A percentile compares a stretch with the other conserved stretches of the same genome.
phyloP scores from a whole-genome alignment of 257 asterid species.

The Penstemon davidsonii region DNA sequence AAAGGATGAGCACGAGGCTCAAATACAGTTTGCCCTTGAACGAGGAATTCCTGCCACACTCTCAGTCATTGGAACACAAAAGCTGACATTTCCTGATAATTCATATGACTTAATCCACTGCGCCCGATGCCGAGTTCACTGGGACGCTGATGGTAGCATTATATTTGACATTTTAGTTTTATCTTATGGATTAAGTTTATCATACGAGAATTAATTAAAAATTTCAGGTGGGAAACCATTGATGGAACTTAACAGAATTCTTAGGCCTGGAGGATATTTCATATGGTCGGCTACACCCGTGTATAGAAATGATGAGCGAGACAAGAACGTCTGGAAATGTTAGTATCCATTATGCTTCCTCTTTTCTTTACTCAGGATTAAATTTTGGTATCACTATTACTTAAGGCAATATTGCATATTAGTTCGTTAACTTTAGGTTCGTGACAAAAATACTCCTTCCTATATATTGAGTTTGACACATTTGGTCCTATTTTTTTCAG shows the following conservation, averaged over 20 bases:
- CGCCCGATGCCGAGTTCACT: slow-evolving; percentile 96
- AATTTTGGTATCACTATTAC: not conserved
- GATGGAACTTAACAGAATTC: slow-evolving; percentile 87
- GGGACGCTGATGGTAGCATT: slow-evolving; percentile 83
- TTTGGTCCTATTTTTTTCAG: too few relatives aligned
- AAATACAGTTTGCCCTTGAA: slow-evolving; percentile 96
- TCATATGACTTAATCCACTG: slow-evolving; percentile 85
- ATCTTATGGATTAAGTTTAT: slow-evolving; percentile 18
- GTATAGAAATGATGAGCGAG: slow-evolving; percentile 61
- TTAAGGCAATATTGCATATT: too few relatives aligned
- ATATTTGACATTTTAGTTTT: slow-evolving; percentile 23
- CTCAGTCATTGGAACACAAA: slow-evolving; percentile 87
- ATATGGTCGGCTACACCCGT: slow-evolving; percentile 99
- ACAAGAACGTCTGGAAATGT: slow-evolving; percentile 82
- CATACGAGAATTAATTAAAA: slow-evolving; percentile 21
- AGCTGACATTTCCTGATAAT: slow-evolving; percentile 77
- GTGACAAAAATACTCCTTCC: too few relatives aligned
- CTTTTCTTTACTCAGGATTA: slow-evolving; percentile 4
- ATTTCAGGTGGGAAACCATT: slow-evolving; percentile 85
- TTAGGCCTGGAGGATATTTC: slow-evolving; percentile 96
- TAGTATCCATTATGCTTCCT: slow-evolving; percentile 20
- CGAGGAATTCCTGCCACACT: slow-evolving; percentile 92
- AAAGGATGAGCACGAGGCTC: slow-evolving; percentile 98
- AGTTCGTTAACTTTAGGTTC: too few relatives aligned
- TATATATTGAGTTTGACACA: too few relatives aligned